Percentiles rank a stretch among this genome's conserved stretches.
Evolutionary conservation across 169 alveolate genomes (phyloP).

Genomic region (Perkinsus marinus): DNA sequence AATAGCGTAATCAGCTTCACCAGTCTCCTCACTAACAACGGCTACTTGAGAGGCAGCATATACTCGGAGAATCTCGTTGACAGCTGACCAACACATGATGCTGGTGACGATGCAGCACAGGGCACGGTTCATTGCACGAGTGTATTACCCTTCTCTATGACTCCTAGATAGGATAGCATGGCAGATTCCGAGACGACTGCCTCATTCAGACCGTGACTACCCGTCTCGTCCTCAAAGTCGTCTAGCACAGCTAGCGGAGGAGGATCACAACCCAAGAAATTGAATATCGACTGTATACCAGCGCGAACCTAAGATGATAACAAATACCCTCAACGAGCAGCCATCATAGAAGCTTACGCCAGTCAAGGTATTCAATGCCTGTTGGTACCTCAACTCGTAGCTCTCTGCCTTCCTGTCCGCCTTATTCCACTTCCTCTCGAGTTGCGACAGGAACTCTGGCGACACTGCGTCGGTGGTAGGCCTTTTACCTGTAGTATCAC

Average conservation of each 20-base stretch:
- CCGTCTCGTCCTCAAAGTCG: neutral
- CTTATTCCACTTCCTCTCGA: slow-evolving; percentile 50
- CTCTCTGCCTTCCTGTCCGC: slow-evolving; percentile 48
- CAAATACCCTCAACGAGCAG: neutral
- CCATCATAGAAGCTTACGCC: neutral
- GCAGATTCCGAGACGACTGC: slow-evolving; percentile 29
- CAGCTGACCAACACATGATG: neutral
- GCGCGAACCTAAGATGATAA: neutral
- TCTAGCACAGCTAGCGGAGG: neutral
- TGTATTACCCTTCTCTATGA: slow-evolving; percentile 25
- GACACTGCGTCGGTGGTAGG: neutral
- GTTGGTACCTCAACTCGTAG: slow-evolving; percentile 47
- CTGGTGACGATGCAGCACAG: neutral
- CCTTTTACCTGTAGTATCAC: neutral
- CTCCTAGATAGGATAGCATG: slow-evolving; percentile 31
- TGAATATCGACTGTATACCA: slow-evolving; percentile 31
- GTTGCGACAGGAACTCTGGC: slow-evolving; percentile 42
- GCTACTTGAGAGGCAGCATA: slow-evolving; percentile 18
- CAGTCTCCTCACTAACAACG: neutral
- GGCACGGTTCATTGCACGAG: too few relatives aligned
- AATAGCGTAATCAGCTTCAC: neutral
- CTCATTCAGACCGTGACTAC: slow-evolving; percentile 1
- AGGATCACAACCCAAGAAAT: slow-evolving; percentile 22
- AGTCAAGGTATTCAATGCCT: slow-evolving; percentile 21
- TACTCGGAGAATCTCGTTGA: slow-evolving; percentile 20